phyloP scores from a whole-genome alignment of 148 eudicot species.

The Cornus florida region DNA sequence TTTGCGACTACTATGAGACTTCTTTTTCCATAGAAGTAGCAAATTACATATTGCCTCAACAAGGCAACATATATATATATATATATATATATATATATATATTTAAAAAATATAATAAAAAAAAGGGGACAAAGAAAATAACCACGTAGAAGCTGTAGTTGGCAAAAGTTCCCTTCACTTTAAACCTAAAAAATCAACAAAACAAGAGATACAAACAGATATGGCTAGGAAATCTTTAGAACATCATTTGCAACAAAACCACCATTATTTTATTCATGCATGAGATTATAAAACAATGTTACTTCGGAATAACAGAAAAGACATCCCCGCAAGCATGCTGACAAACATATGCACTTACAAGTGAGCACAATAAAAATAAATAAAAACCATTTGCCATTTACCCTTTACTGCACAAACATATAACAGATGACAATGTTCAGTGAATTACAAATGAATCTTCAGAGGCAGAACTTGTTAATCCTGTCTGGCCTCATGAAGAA shows the following conservation, averaged over 20 bases:
- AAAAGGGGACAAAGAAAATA: too few species aligned
- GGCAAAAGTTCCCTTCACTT: background rate
- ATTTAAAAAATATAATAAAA: too few species aligned
- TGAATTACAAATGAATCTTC: slow-evolving; percentile 5
- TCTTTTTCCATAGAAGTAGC: background rate
- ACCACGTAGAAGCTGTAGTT: background rate
- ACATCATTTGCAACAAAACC: background rate
- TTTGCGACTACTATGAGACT: background rate
- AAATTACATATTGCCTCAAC: background rate
- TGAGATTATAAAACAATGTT: slow-evolving; percentile 1
- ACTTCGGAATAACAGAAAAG: background rate
- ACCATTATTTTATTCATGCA: background rate
- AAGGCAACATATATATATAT: background rate
- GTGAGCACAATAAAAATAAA: background rate
- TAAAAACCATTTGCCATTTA: slow-evolving; percentile 1
- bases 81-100: too few species aligned
- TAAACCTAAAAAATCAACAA: background rate
- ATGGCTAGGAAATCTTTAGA: background rate
- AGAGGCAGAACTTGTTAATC: background rate
- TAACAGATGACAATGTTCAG: background rate
- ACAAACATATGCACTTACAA: slow-evolving; percentile 12
- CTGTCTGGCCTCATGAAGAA: background rate
- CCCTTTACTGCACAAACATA: slow-evolving; percentile 7
- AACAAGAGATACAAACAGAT: background rate
- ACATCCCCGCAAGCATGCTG: background rate